Evolutionary conservation across 495 filamentous ascomycete species (phyloP).

Genomic region (Aspergillus sclerotioniger): DNA sequence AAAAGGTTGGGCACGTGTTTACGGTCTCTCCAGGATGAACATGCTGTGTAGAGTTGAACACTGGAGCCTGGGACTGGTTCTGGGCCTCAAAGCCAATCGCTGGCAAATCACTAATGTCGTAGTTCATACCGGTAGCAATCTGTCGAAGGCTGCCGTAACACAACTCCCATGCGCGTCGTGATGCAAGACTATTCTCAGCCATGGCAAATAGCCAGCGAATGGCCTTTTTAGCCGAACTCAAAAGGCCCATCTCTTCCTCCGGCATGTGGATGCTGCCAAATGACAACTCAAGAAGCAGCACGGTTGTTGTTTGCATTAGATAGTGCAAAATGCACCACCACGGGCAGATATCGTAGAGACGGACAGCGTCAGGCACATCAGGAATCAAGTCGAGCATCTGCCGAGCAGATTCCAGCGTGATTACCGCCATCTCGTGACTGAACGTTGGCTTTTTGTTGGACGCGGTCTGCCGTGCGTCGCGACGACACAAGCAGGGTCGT

Average conservation of each 20-base stretch:
- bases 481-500: conserved; percentile 62
- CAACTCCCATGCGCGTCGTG: conserved; percentile 58
- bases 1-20: not conserved
- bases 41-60: conserved; percentile 6
- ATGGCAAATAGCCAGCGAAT: conserved; percentile 55
- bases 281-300: conserved; percentile 62
- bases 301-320: conserved; percentile 60
- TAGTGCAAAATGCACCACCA: conserved; percentile 70
- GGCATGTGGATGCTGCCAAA: conserved; percentile 56
- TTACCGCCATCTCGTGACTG: conserved; percentile 54
- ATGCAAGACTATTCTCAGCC: conserved; percentile 52
- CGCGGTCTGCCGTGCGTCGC: conserved; percentile 46
- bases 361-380: conserved; percentile 40
- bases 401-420: conserved; percentile 54
- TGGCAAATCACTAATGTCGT: conserved; percentile 42
- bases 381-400: conserved; percentile 55
- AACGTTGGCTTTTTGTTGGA: conserved; percentile 39
- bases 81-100: conserved; percentile 23
- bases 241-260: conserved; percentile 44
- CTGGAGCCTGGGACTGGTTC: conserved; percentile 7
- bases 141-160: conserved; percentile 46
- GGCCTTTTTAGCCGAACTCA: conserved; percentile 52
- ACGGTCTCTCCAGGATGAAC: not conserved
- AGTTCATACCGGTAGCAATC: conserved; percentile 41
- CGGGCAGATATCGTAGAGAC: conserved; percentile 54